Base-by-base conservation (phyloP, 2,329 filamentous ascomycete species). In the Aspergillus novofumigatus region DNA sequence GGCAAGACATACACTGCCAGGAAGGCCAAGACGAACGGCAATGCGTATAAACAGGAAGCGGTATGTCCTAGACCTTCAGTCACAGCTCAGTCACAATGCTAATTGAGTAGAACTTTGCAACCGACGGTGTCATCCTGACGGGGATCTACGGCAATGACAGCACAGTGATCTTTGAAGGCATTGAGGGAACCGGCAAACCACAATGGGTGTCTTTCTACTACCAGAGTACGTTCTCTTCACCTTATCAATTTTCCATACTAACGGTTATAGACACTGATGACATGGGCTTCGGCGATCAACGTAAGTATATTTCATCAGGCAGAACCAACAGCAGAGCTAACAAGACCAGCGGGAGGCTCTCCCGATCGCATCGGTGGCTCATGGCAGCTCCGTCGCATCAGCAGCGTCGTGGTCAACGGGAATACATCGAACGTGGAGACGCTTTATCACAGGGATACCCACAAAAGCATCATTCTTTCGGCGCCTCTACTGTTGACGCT, bases 151-250 rank as follows among this genome's bases (percentile, higher is more conserved):
- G 81, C 11, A 84, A 83, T 56, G 78, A 81, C 57, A 83, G 79
- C 67, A 83, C 78, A 0, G 77, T 82, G 10, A 81, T 78, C 0
- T 83, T 84, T 63, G 68, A 74, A 4, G 71, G 72, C 4, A 75
- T 84, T 44, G 69, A 80, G 62, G 81, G 81, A 8, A 70, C 72
- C 0, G 81, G 81, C 2, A 77, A 78, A 56, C 77, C 78, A 1
- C 82, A 84, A 65, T 84, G 81, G 81, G 77, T 84, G 1, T 82
- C 81, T 0, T 84, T 84, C 67, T 80, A 83, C 67, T 83, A 83
- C 61, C 81, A 84, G 59, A 83, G 66, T 68, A 52, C 5, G 60
- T 51, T 0, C 17, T 3, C 3, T 11, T 49, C 10, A 3, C 10
- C 2, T 20, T 1, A 4, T 1, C 2, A 9, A 1, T 11, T 3